A percentile compares a stretch with the other conserved stretches of the same genome.
Conservation (phyloP, 1,139 yeast species). For the Scheffersomyces stambukii region DNA sequence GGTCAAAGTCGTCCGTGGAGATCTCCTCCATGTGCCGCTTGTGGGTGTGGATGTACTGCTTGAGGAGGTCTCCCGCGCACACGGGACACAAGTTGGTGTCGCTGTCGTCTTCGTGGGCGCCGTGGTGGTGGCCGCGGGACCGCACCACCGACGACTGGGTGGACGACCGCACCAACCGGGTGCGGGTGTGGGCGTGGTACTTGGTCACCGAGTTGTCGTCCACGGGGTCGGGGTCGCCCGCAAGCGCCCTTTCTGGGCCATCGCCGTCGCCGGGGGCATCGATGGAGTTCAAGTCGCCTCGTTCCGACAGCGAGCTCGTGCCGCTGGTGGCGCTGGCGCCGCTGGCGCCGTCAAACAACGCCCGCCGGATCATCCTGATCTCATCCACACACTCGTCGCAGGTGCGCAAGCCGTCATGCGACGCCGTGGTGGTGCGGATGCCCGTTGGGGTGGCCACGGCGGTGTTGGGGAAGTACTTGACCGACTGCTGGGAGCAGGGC, state of each 20-base stretch:
- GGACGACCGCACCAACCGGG: conserved; percentile 24
- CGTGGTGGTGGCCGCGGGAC: conserved; percentile 2
- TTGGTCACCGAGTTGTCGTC: conserved; percentile 23
- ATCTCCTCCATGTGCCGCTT: conserved; percentile 12
- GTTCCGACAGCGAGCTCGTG: not conserved
- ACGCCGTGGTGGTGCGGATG: conserved; percentile 9
- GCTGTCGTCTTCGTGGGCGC: conserved; percentile 20
- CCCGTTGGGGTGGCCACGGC: conserved; percentile 18
- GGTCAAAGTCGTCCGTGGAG: conserved; percentile 34
- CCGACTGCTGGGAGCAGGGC: conserved; percentile 50
- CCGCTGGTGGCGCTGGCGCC: conserved; percentile 1
- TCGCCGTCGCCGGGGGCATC: conserved; percentile 1
- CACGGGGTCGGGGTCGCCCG: too few species aligned
- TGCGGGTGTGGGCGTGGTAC: conserved; percentile 14
- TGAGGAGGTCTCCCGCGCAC: conserved; percentile 50
- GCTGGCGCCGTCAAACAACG: conserved; percentile 23
- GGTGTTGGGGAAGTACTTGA: conserved; percentile 40
- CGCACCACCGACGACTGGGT: conserved; percentile 13
- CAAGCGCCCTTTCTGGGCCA: conserved; percentile 3
- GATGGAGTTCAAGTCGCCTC: not conserved
- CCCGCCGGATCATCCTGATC: conserved; percentile 51
- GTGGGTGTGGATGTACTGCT: conserved; percentile 39
- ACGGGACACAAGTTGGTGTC: conserved; percentile 43
- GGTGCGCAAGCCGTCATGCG: conserved; percentile 48
- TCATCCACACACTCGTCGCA: conserved; percentile 71